phyloP scores from a whole-genome alignment of 2,329 filamentous ascomycete genomes.

The Dactylellina sp. region DNA sequence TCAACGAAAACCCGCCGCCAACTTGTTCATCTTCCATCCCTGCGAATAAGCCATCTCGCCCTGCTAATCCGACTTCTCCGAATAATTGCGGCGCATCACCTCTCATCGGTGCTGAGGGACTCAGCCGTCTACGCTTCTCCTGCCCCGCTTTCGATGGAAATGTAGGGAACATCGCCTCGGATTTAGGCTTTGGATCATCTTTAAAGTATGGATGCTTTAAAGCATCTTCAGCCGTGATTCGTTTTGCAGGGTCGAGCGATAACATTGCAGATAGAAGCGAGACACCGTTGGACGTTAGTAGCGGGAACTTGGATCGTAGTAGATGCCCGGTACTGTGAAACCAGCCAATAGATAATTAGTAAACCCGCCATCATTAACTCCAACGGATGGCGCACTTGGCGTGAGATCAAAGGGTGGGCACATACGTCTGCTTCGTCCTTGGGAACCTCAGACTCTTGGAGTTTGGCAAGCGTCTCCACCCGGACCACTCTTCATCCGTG shows the following conservation, averaged over 20 bases:
- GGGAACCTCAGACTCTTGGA: constrained; percentile 81
- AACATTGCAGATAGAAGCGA: constrained; percentile 77
- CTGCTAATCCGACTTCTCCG: constrained; percentile 62
- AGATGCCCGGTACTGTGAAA: constrained; percentile 65
- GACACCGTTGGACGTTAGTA: constrained; percentile 80
- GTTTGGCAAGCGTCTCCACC: constrained; percentile 87
- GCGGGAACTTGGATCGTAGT: constrained; percentile 82
- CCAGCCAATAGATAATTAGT: neutral
- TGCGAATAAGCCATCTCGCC: constrained; percentile 67
- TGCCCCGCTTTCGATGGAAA: constrained; percentile 95
- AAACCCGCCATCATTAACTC: neutral
- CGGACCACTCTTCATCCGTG: constrained; percentile 83
- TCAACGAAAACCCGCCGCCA: constrained; percentile 66
- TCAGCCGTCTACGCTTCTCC: constrained; percentile 80
- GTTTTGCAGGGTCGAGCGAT: constrained; percentile 76
- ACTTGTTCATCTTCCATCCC: constrained; percentile 66
- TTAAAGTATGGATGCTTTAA: constrained; percentile 84
- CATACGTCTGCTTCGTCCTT: constrained; percentile 61
- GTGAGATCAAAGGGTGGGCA: neutral
- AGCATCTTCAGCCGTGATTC: constrained; percentile 79
- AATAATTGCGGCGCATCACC: constrained; percentile 73
- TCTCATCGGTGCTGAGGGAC: constrained; percentile 83
- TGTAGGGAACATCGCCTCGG: constrained; percentile 92
- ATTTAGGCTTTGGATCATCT: constrained; percentile 90
- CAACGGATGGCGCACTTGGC: too few species aligned